Evolutionary conservation across 345 rosid genomes (phyloP), one percentile per base, ranked within the genome.

Genomic region (Salix brachista): DNA sequence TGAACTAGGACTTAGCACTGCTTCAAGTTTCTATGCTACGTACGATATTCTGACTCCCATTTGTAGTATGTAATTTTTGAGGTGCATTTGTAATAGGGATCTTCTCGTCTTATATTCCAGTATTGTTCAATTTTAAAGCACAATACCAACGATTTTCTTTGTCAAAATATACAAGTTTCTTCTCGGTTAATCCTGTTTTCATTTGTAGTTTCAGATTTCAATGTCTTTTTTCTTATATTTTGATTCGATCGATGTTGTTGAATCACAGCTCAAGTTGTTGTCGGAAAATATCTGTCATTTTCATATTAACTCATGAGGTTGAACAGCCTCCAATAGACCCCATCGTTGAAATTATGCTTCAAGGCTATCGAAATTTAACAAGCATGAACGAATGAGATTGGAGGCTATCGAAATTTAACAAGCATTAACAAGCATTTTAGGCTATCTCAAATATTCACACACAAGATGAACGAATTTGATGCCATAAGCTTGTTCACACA

Each of bases 41-140:
- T 23, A 68, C 2, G 18, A 41, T 2, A 36, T 61, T 28, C 18
- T 23, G 6, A 21, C 64, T 52, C 44, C 44, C 46, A 6, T 62
- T 34, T 62, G 69, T 62, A 73, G 26, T 28, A 64, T 42, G 17
- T 67, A 68, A 58, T 52, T 75, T 67, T 67, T 72, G 50, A 42
- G 58, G 42, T 25, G 10, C 9, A 23, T 34, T 34, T 34, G 36
- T 34, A 4, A 34, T 34, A 4, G 36, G 36, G 11, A 9, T 39
- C 42, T 39, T 39, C 2, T 39, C 11, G 42, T 39, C 42, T 39
- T 39, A 39, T 8, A 39, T 39, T 39, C 2, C 8, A 39, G 2
- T 9, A 34, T 34, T 34, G 8, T 39, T 7, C 42, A 39, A 39
- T 6, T 39, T 39, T 39, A 39, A 39, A 39, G 42, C 42, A 39